These are phyloP conservation scores for Albatrellus sp. DNA, from an alignment of 1,284 basidiomycete genomes.

Conservation along the genomic window DNA sequence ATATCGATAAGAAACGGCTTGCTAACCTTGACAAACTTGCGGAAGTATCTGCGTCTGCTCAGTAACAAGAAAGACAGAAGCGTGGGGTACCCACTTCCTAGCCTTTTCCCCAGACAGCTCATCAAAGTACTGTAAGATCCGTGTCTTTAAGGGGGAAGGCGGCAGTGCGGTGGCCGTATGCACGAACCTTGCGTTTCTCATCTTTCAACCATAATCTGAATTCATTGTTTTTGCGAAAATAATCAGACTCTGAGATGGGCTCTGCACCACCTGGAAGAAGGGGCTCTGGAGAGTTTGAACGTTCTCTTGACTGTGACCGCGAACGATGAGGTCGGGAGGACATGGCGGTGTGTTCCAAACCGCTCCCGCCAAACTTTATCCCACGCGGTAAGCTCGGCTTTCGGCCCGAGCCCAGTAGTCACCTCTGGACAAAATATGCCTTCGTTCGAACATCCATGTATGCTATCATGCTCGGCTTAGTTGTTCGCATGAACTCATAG, in stretches of 20 bases:
- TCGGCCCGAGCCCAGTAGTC: neutral
- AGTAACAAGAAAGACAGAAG: conserved; percentile 15
- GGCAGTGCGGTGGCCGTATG: neutral
- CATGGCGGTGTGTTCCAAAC: neutral
- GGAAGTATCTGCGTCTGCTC: conserved; percentile 52
- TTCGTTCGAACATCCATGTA: neutral
- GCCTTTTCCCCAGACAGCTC: conserved; percentile 64
- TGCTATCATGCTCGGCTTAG: conserved; percentile 3
- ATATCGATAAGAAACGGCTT: neutral
- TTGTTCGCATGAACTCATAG: conserved; percentile 7
- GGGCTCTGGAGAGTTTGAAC: conserved; percentile 32
- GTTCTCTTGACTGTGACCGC: conserved; percentile 14
- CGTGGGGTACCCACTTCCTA: conserved; percentile 39
- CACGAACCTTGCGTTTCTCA: conserved; percentile 58
- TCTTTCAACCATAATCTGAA: conserved; percentile 70
- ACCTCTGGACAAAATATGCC: neutral
- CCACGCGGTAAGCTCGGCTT: neutral
- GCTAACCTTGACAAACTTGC: conserved; percentile 67
- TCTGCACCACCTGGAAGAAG: conserved; percentile 38
- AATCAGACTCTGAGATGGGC: conserved; percentile 58
- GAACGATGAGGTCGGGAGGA: conserved; percentile 12
- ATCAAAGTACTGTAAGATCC: conserved; percentile 49
- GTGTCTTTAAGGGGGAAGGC: neutral
- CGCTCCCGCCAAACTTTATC: neutral
- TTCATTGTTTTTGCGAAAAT: conserved; percentile 67